Percentiles rank a stretch among this genome's conserved stretches.
These are phyloP conservation scores for Aspergillus chevalieri DNA, from an alignment of 2,329 filamentous ascomycete species.

Conservation along the genomic window DNA sequence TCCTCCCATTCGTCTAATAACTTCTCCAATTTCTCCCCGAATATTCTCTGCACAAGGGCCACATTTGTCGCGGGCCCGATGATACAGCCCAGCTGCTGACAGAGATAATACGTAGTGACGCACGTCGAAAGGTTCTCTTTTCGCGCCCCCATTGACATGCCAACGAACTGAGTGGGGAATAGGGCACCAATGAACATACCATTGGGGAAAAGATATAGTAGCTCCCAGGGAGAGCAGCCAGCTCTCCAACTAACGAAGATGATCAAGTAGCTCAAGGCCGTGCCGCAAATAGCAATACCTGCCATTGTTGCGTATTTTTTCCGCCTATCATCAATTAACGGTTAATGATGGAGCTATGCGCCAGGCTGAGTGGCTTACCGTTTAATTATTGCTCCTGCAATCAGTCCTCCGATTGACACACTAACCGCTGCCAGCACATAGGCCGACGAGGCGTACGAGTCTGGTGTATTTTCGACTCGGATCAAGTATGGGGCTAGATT, in stretches of 20 bases:
- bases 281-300: neutral
- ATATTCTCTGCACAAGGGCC: constrained; percentile 9
- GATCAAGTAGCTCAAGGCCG: constrained; percentile 4
- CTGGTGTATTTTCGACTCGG: constrained; percentile 7
- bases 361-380: neutral
- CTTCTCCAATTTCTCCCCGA: constrained; percentile 3
- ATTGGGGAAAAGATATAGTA: constrained; percentile 6
- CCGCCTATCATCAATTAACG: neutral
- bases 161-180: constrained; percentile 11
- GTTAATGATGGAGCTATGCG: neutral
- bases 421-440: constrained; percentile 6
- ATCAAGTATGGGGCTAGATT: constrained; percentile 9
- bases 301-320: constrained; percentile 2
- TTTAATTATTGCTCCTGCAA: constrained; percentile 5
- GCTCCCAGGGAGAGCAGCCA: constrained; percentile 7
- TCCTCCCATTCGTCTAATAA: neutral
- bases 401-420: constrained; percentile 7
- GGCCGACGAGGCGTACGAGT: constrained; percentile 5
- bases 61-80: constrained; percentile 8
- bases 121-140: constrained; percentile 5
- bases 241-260: constrained; percentile 10
- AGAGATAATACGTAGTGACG: constrained; percentile 11
- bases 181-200: constrained; percentile 9
- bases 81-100: constrained; percentile 14
- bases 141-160: constrained; percentile 5